Evolutionary conservation across 306 rosid genomes (phyloP), one percentile per base, ranked within the genome.

Genomic region (Clitoria ternatea): DNA sequence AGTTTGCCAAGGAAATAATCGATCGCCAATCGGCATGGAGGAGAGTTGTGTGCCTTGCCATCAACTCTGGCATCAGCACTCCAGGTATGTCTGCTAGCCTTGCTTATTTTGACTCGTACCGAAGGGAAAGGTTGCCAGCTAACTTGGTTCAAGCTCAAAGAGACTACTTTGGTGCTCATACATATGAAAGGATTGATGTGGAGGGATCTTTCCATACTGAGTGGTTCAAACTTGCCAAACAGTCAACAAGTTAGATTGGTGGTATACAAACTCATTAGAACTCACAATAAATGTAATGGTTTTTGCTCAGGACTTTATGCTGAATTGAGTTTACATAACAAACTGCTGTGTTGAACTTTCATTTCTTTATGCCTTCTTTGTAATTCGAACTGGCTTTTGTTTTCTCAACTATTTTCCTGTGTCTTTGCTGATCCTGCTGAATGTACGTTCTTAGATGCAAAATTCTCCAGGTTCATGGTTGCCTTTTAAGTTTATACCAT

Each of bases 21-120:
- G 96, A 90, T 57, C 79, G 96, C 29, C 96, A 90, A 75, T 78
- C 91, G 13, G 91, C 86, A 7, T 90, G 96, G 96, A 73, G 93
- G 27, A 82, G 89, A 78, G 89, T 90, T 47, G 96, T 87, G 35
- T 75, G 84, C 72, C 88, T 90, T 63, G 85, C 96, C 54, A 79
- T 90, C 67, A 90, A 85, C 79, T 80, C 85, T 0, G 96, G 96
- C 1, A 84, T 85, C 39, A 85, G 89, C 81, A 90, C 91, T 37
- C 96, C 96, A 0, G 93, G 96, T 48, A 87, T 90, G 96, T 84
- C 96, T 24, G 81, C 96, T 42, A 90, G 93, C 78, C 93, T 90
- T 63, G 96, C 96, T 76, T 90, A 87, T 57, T 87, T 90, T 9
- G 96, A 90, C 78, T 36, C 84, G 7, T 87, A 87, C 69, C 71